Evolutionary conservation across 2,329 filamentous ascomycete genomes (phyloP).

Genomic region (Ophiostoma quercus): DNA sequence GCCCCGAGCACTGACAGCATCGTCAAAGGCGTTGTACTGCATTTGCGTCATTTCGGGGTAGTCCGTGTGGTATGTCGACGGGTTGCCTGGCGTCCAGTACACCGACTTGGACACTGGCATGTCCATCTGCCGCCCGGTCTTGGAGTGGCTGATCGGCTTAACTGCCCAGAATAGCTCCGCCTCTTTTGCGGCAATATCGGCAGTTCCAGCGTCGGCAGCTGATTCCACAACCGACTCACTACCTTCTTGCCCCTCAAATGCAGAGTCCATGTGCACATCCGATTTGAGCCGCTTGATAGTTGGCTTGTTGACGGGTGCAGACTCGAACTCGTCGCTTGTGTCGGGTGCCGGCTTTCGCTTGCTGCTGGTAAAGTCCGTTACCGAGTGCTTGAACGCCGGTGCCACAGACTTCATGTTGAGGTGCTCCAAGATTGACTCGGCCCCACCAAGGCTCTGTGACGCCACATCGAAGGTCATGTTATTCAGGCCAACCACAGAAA

Average conservation of each 20-base stretch:
- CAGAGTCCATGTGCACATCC: conserved; percentile 38
- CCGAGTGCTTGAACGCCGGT: conserved; percentile 27
- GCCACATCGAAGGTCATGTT: conserved; percentile 49
- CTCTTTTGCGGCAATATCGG: conserved; percentile 33
- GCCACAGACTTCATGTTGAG: conserved; percentile 41
- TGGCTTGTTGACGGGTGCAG: conserved; percentile 36
- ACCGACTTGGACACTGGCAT: conserved; percentile 50
- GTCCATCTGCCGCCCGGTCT: conserved; percentile 55
- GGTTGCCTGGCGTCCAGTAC: conserved; percentile 54
- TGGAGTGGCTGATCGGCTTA: conserved; percentile 45
- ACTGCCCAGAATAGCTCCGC: conserved; percentile 45
- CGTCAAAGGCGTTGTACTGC: conserved; percentile 51
- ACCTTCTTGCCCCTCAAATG: conserved; percentile 21
- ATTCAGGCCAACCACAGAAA: conserved; percentile 47
- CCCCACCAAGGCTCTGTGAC: conserved; percentile 52
- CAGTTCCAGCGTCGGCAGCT: background rate
- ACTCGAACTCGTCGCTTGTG: conserved; percentile 49
- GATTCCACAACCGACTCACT: background rate
- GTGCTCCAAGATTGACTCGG: conserved; percentile 42
- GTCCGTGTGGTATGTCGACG: conserved; percentile 53
- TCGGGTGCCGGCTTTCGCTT: conserved; percentile 52
- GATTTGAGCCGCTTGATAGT: conserved; percentile 54
- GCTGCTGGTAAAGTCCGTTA: conserved; percentile 42
- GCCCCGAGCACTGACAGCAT: conserved; percentile 45
- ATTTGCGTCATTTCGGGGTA: conserved; percentile 61